A percentile compares a stretch with the other conserved stretches of the same genome.
Evolutionary conservation across 2,329 filamentous ascomycete genomes (phyloP).

Genomic region (Ceratocystis diversiconidia): DNA sequence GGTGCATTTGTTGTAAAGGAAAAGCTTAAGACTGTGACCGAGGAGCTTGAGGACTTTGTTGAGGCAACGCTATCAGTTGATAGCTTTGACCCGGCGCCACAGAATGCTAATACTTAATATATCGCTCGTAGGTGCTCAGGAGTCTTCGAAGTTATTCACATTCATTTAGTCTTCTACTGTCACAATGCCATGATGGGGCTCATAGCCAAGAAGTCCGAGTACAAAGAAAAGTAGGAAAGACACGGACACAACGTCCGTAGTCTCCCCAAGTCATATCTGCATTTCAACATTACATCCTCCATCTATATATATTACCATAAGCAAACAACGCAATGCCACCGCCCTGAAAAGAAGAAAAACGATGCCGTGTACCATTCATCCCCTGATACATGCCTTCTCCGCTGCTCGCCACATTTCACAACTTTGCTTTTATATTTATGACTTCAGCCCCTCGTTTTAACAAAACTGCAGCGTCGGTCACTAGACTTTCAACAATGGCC

Average conservation of each 20-base stretch:
- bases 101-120: neutral
- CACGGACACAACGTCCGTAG: neutral
- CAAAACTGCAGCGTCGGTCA: constrained; percentile 56
- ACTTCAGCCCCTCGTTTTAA: constrained; percentile 49
- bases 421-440: constrained; percentile 33
- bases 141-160: neutral
- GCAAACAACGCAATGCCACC: neutral
- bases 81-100: neutral
- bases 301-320: neutral
- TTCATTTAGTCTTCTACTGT: neutral
- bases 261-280: neutral
- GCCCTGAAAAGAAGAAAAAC: neutral
- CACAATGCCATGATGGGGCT: neutral
- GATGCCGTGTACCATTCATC: neutral
- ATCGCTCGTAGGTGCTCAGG: too few species aligned
- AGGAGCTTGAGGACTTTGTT: constrained; percentile 92
- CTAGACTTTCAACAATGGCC: constrained; percentile 84
- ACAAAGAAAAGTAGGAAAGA: neutral
- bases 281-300: constrained; percentile 1
- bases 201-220: neutral
- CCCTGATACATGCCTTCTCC: constrained; percentile 14
- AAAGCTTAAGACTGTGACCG: constrained; percentile 89
- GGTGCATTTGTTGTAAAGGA: constrained; percentile 81
- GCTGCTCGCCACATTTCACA: constrained; percentile 26
- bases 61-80: constrained; percentile 79